Evolutionary conservation across 1,284 basidiomycete species (phyloP).

Genomic region (Pascua guehoae): DNA sequence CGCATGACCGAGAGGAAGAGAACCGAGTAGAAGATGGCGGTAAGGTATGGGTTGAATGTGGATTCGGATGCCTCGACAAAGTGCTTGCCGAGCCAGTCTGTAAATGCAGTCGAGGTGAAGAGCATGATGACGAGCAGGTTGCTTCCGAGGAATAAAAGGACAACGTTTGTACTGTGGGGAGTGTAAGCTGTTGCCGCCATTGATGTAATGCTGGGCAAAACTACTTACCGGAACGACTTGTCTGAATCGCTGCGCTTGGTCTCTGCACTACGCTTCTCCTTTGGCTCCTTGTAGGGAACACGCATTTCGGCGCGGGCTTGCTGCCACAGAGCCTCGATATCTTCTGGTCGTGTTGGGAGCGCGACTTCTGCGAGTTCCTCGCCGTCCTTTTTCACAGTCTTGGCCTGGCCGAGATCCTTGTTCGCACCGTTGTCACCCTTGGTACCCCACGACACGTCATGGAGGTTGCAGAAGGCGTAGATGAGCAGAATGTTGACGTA

Average conservation of each 20-base stretch:
- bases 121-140: slow-evolving; percentile 80
- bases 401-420: slow-evolving; percentile 82
- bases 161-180: slow-evolving; percentile 62
- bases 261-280: slow-evolving; percentile 77
- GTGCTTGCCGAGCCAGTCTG: slow-evolving; percentile 43
- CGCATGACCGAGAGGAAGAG: slow-evolving; percentile 73
- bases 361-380: slow-evolving; percentile 76
- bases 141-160: slow-evolving; percentile 76
- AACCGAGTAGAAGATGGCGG: slow-evolving; percentile 75
- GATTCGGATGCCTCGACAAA: slow-evolving; percentile 53
- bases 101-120: slow-evolving; percentile 75
- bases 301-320: slow-evolving; percentile 65
- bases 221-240: not conserved
- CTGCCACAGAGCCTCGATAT: slow-evolving; percentile 80
- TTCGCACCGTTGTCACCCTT: slow-evolving; percentile 81
- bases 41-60: slow-evolving; percentile 77
- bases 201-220: no score
- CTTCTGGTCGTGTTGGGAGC: slow-evolving; percentile 71
- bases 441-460: slow-evolving; percentile 84
- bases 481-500: slow-evolving; percentile 76
- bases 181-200: no score
- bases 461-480: slow-evolving; percentile 69
- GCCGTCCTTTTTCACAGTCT: slow-evolving; percentile 79
- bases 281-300: slow-evolving; percentile 56
- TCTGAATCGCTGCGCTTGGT: slow-evolving; percentile 76